Percentiles rank a stretch among this genome's conserved stretches.
phyloP scores from a whole-genome alignment of 2,329 filamentous ascomycete genomes.

The Metarhizium humberi region DNA sequence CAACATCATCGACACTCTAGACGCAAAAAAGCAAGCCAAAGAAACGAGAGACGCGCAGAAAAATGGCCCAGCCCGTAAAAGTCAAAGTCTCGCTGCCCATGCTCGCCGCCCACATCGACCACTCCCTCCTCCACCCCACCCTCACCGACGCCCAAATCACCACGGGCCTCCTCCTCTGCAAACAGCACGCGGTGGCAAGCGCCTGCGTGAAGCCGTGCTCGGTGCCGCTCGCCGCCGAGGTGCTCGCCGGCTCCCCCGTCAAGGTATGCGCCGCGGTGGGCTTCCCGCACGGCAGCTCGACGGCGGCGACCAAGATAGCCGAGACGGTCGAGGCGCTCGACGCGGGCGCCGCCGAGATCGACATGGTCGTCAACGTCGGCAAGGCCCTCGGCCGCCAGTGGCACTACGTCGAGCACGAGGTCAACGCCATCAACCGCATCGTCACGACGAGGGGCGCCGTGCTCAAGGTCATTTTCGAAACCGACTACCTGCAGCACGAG shows the following conservation, averaged over 20 bases:
- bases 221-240: slow-evolving; percentile 36
- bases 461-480: slow-evolving; percentile 47
- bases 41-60: too few species aligned
- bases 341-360: too few species aligned
- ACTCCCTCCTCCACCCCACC: slow-evolving; percentile 52
- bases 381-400: slow-evolving; percentile 48
- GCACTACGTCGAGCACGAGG: slow-evolving; percentile 45
- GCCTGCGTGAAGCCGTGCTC: slow-evolving; percentile 51
- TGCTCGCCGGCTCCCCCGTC: slow-evolving; percentile 39
- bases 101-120: slow-evolving; percentile 48
- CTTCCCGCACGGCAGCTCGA: slow-evolving; percentile 51
- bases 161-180: slow-evolving; percentile 36
- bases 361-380: slow-evolving; percentile 39
- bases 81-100: slow-evolving; percentile 29
- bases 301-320: slow-evolving; percentile 18
- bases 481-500: slow-evolving; percentile 41
- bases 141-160: slow-evolving; percentile 43
- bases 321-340: too few species aligned
- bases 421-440: slow-evolving; percentile 37
- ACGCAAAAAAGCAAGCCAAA: too few species aligned
- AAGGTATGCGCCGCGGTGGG: slow-evolving; percentile 48
- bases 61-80: background rate
- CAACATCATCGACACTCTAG: too few species aligned
- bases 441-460: too few species aligned
- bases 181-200: slow-evolving; percentile 39